Conservation (phyloP, 2,329 filamentous ascomycete genomes). For the Hypoxylon rubiginosum region DNA sequence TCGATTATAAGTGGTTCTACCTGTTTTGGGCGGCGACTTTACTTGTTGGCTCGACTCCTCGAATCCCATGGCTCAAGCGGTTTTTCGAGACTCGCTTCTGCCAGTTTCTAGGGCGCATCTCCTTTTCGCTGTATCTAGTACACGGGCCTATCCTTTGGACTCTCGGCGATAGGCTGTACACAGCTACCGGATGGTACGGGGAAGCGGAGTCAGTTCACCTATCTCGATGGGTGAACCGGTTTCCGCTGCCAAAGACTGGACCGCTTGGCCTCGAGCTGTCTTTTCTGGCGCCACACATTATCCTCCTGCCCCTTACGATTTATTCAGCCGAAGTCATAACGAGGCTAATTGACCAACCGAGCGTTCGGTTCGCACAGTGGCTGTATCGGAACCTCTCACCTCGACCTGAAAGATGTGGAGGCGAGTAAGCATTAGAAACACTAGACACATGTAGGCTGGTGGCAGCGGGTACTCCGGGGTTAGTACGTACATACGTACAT, state of each 20-base stretch:
- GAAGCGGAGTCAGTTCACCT: slow-evolving; percentile 64
- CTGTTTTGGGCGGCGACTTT: slow-evolving; percentile 72
- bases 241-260: slow-evolving; percentile 67
- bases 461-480: neutral
- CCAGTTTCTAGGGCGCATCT: slow-evolving; percentile 73
- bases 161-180: slow-evolving; percentile 74
- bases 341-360: slow-evolving; percentile 69
- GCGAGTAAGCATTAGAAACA: neutral
- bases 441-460: neutral
- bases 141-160: slow-evolving; percentile 73
- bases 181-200: slow-evolving; percentile 68
- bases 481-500: no score
- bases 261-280: slow-evolving; percentile 72
- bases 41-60: slow-evolving; percentile 67
- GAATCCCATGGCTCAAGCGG: slow-evolving; percentile 68
- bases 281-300: slow-evolving; percentile 70
- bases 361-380: slow-evolving; percentile 69
- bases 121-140: slow-evolving; percentile 73
- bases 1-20: slow-evolving; percentile 77
- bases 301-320: slow-evolving; percentile 71
- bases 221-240: slow-evolving; percentile 67
- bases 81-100: slow-evolving; percentile 71
- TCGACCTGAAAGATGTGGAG: slow-evolving; percentile 41
- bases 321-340: slow-evolving; percentile 70
- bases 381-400: slow-evolving; percentile 62